Evolutionary conservation across 1,284 basidiomycete species (phyloP).

Genomic region (Ustilago hordei): DNA sequence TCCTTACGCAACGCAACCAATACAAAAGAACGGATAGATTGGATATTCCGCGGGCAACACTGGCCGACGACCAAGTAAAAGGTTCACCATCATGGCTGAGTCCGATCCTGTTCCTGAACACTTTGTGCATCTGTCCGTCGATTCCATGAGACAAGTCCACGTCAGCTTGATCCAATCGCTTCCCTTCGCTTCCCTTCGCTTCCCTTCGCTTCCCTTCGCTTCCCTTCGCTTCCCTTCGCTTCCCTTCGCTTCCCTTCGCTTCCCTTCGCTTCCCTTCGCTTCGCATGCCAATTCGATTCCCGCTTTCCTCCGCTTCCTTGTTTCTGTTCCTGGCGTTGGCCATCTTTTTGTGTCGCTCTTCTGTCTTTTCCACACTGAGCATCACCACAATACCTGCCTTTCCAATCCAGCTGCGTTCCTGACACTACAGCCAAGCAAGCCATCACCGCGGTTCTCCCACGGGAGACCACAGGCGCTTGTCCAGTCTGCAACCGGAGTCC

Average conservation of each 20-base stretch:
- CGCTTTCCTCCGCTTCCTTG: background rate
- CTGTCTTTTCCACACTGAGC: background rate
- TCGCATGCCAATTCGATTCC: background rate
- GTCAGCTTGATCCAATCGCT: background rate
- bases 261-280: background rate
- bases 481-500: background rate
- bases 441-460: slow-evolving; percentile 1
- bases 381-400: too few species aligned
- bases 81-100: background rate
- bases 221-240: background rate
- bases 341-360: background rate
- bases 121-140: background rate
- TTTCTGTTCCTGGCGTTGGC: background rate
- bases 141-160: slow-evolving; percentile 5
- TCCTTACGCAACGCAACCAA: background rate
- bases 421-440: background rate
- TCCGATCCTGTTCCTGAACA: background rate
- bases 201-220: background rate
- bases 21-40: background rate
- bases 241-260: background rate
- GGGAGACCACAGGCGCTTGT: background rate
- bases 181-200: background rate
- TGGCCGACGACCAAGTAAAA: background rate
- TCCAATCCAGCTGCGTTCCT: too few species aligned
- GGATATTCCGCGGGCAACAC: slow-evolving; percentile 2